Conservation (phyloP, 2,329 filamentous ascomycete species). For the Colletotrichum phormii region DNA sequence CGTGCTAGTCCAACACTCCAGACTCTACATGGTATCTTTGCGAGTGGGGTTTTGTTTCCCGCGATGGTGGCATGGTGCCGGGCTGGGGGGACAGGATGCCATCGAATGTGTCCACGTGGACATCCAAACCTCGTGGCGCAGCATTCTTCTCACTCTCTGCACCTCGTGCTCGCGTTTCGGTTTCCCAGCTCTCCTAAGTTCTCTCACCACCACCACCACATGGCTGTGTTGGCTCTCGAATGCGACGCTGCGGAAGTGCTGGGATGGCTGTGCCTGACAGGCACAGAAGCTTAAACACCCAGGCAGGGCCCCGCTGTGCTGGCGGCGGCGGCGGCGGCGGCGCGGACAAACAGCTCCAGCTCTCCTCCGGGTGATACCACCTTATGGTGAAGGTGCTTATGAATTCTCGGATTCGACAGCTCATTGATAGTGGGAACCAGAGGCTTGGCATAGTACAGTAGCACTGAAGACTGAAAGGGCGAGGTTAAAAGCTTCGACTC, state of each 20-base stretch:
- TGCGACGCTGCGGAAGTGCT: slow-evolving; percentile 22
- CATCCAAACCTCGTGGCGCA: not conserved
- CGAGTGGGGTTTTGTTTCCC: not conserved
- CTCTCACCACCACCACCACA: not conserved
- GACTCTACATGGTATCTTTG: not conserved
- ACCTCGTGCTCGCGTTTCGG: not conserved
- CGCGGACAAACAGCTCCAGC: not conserved
- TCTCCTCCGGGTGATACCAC: not conserved
- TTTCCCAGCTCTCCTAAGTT: not conserved
- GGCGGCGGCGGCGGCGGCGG: no score
- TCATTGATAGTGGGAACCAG: not conserved
- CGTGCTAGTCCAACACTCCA: no score
- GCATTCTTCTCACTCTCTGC: not conserved
- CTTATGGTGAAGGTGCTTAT: not conserved
- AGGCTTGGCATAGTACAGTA: not conserved
- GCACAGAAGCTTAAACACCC: not conserved
- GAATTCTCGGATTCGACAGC: not conserved
- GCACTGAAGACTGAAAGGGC: no score
- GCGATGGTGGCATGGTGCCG: not conserved
- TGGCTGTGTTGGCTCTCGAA: not conserved
- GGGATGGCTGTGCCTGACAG: slow-evolving; percentile 7
- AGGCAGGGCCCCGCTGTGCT: not conserved
- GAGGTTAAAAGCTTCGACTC: no score
- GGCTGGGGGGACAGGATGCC: not conserved
- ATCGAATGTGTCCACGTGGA: not conserved